A percentile compares a stretch with the other conserved stretches of the same genome.
Evolutionary conservation across 176 grass and related monocot genomes (phyloP).

Genomic region (Luzula sylvatica): DNA sequence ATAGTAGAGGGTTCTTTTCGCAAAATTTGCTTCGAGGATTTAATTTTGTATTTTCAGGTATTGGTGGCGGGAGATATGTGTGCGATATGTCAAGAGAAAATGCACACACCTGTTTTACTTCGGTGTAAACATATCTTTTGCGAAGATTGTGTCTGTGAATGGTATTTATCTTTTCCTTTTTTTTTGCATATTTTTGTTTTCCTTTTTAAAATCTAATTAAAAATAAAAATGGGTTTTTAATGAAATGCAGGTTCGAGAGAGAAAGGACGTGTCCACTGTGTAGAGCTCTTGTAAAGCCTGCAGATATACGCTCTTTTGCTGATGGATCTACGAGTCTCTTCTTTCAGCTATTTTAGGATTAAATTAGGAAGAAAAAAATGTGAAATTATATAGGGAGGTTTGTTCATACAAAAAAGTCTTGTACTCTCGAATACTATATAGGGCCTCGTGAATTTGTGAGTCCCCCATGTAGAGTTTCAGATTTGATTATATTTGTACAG

Average conservation of each 20-base stretch:
- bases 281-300: constrained; percentile 78
- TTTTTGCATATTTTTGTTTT: constrained; percentile 10
- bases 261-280: constrained; percentile 81
- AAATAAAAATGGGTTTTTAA: not conserved
- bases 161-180: constrained; percentile 34
- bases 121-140: constrained; percentile 98
- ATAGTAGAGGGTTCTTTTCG: no score
- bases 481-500: constrained; percentile 18
- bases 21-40: no score
- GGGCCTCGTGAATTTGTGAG: not conserved
- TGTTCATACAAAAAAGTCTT: constrained; percentile 15
- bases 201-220: not conserved
- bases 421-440: constrained; percentile 13
- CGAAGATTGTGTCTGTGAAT: constrained; percentile 89
- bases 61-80: constrained; percentile 77
- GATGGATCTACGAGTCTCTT: constrained; percentile 89
- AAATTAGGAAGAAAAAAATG: no score
- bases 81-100: constrained; percentile 93
- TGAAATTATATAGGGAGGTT: constrained; percentile 3
- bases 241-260: constrained; percentile 66
- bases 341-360: constrained; percentile 79
- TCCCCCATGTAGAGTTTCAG: constrained; percentile 14
- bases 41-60: constrained; percentile 35
- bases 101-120: constrained; percentile 76
- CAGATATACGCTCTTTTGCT: constrained; percentile 85